Evolutionary conservation across 768 basidiomycete genomes (phyloP).

Genomic region (Lepiota subincarnata): DNA sequence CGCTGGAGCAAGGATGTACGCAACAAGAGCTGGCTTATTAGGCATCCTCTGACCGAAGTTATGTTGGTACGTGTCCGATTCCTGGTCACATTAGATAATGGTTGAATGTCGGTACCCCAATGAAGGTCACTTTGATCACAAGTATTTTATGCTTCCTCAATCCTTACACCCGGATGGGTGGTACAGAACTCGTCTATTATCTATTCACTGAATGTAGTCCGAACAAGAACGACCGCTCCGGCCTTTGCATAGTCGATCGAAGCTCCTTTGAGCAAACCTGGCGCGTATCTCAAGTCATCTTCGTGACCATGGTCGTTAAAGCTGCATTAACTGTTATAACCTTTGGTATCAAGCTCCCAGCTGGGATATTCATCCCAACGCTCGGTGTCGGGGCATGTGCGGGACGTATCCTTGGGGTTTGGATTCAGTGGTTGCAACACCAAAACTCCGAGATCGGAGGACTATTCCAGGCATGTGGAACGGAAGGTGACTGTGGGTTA

Average conservation of each 20-base stretch:
- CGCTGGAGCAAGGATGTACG: constrained; percentile 84
- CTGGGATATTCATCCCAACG: constrained; percentile 96
- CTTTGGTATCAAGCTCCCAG: constrained; percentile 88
- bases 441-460: constrained; percentile 47
- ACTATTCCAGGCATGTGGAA: constrained; percentile 65
- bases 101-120: not conserved
- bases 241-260: constrained; percentile 69
- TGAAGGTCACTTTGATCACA: constrained; percentile 74
- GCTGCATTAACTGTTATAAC: constrained; percentile 79
- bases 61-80: constrained; percentile 50
- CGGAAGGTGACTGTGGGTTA: constrained; percentile 59
- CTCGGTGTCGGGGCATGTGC: constrained; percentile 93
- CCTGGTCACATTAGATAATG: not conserved
- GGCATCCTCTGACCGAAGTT: constrained; percentile 82
- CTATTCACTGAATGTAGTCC: constrained; percentile 83
- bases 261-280: constrained; percentile 50
- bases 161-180: constrained; percentile 89
- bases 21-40: constrained; percentile 73
- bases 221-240: constrained; percentile 48
- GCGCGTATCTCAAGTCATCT: constrained; percentile 60
- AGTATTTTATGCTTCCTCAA: constrained; percentile 80
- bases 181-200: constrained; percentile 91
- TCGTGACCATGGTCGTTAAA: constrained; percentile 80
- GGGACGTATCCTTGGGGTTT: constrained; percentile 81
- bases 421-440: constrained; percentile 72